phyloP scores from a whole-genome alignment of 2,329 filamentous ascomycete genomes.

The Xylariaceae sp. region DNA sequence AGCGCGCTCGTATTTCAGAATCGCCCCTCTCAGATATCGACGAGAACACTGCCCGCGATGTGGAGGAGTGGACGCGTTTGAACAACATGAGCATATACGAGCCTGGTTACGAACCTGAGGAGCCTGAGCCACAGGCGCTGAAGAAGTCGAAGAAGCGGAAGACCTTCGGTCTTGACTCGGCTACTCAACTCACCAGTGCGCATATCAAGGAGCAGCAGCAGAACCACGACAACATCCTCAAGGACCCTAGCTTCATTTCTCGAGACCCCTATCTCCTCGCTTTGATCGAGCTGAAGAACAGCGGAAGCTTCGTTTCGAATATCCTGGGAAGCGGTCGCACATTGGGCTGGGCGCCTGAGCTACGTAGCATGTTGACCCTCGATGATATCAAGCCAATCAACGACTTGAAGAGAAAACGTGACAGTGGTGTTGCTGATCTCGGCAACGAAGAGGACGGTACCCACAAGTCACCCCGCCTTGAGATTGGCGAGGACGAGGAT shows the following conservation, averaged over 20 bases:
- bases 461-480: constrained; percentile 64
- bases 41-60: constrained; percentile 54
- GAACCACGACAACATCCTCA: constrained; percentile 81
- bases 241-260: constrained; percentile 75
- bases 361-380: constrained; percentile 85
- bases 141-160: constrained; percentile 76
- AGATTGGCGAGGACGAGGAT: constrained; percentile 63
- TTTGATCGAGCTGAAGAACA: constrained; percentile 87
- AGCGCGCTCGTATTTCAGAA: constrained; percentile 60
- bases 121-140: constrained; percentile 62
- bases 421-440: constrained; percentile 77
- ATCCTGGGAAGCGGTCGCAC: constrained; percentile 77
- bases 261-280: constrained; percentile 82
- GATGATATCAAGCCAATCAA: constrained; percentile 70
- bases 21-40: constrained; percentile 67
- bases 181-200: constrained; percentile 69
- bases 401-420: constrained; percentile 89
- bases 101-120: constrained; percentile 51
- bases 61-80: constrained; percentile 53
- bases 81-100: constrained; percentile 57
- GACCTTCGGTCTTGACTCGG: constrained; percentile 72
- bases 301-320: constrained; percentile 80
- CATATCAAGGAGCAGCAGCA: constrained; percentile 83
- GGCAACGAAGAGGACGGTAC: constrained; percentile 60
- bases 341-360: constrained; percentile 81